Evolutionary conservation across 495 filamentous ascomycete genomes (phyloP), one percentile per base, ranked within the genome.

Genomic region (Lophiotrema nucula): DNA sequence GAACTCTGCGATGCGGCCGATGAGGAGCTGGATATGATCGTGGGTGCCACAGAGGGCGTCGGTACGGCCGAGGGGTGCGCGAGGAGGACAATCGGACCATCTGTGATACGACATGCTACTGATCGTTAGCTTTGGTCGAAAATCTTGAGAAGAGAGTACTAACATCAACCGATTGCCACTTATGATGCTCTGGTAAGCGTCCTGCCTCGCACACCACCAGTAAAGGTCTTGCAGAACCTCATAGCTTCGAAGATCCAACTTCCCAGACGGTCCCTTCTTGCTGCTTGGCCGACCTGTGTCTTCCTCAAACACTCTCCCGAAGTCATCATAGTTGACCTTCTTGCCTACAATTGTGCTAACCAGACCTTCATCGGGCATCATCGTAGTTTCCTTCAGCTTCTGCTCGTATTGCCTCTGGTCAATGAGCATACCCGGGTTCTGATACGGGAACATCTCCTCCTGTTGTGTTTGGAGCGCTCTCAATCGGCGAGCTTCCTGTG

Each of bases 151-250:
- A 56, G 37, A 42, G 39, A 33, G 23, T 33, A 79, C 91, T 79
- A 74, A 96, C 92, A 95, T 83, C 26, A 92, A 77, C 46, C 79
- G 77, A 56, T 90, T 89, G 1, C 89, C 93, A 64, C 93, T 92
- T 31, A 98, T 74, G 54, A 97, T 79, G 67, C 90, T 91, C 70
- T 97, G 92, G 64, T 91, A 89, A 4, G 86, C 81, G 72, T 98
- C 93, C 72, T 96, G 92, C 73, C 96, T 95, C 51, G 79, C 84
- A 72, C 87, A 98, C 90, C 90, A 97, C 93, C 93, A 98, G 73
- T 88, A 95, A 25, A 98, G 76, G 72, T 98, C 93, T 51, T 86
- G 82, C 49, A 95, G 81, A 33, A 88, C 81, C 67, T 90, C 83
- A 65, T 88, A 95, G 22, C 74, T 81, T 67, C 44, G 70, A 69